Percentiles rank a stretch among this genome's conserved stretches.
These are phyloP conservation scores for Lumnitzera racemosa DNA, from an alignment of 345 rosid species.

Conservation along the genomic window DNA sequence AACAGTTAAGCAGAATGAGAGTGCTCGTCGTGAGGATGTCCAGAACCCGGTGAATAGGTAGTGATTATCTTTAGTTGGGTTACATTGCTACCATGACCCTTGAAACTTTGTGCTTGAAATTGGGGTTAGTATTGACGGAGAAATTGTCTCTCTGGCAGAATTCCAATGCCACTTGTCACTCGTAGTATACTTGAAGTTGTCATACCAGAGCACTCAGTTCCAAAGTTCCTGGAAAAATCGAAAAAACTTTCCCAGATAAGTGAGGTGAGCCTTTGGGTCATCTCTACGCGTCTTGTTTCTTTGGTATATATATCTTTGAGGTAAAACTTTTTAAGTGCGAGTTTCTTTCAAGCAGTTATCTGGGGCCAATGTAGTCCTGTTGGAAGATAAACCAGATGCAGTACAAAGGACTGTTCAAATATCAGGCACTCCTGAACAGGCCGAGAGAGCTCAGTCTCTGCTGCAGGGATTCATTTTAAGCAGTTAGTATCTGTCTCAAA, in stretches of 20 bases:
- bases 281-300: background rate
- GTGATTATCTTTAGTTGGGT: background rate
- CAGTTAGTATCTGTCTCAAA: constrained; percentile 42
- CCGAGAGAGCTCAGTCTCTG: constrained; percentile 92
- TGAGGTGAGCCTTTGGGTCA: constrained; percentile 46
- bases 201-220: constrained; percentile 74
- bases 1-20: constrained; percentile 46
- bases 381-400: constrained; percentile 67
- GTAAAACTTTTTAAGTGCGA: background rate
- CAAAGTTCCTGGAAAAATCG: constrained; percentile 83
- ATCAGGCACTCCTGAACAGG: constrained; percentile 96
- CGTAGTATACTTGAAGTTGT: constrained; percentile 92
- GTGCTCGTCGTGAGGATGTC: constrained; percentile 63
- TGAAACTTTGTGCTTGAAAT: no score
- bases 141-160: constrained; percentile 23
- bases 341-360: constrained; percentile 48
- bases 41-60: constrained; percentile 58
- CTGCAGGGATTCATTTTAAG: constrained; percentile 97
- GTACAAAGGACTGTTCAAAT: constrained; percentile 68
- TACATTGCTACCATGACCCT: no score
- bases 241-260: constrained; percentile 90
- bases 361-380: constrained; percentile 78
- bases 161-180: constrained; percentile 77
- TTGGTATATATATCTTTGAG: background rate
- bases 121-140: no score